Evolutionary conservation across 2,329 filamentous ascomycete genomes (phyloP).

Genomic region (Periglandula ipomoeae): DNA sequence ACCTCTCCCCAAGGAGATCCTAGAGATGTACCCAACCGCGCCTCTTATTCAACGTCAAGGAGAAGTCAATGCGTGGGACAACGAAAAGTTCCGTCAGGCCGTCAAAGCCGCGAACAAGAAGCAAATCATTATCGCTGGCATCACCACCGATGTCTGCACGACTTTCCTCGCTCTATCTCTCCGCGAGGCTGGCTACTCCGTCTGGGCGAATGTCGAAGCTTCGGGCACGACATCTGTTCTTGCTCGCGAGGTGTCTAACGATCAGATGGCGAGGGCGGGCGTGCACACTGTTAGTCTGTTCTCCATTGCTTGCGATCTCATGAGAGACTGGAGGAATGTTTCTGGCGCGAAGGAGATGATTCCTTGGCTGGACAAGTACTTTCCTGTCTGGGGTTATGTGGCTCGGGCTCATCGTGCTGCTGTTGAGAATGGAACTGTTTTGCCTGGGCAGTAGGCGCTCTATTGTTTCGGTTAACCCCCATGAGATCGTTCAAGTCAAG

Average conservation of each 20-base stretch:
- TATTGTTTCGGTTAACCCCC: too few species aligned
- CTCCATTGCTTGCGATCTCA: conserved; percentile 56
- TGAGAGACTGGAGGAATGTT: conserved; percentile 58
- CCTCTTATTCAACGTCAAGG: conserved; percentile 59
- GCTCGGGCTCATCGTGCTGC: conserved; percentile 30
- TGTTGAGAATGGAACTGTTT: background rate
- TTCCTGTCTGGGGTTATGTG: conserved; percentile 55
- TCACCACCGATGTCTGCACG: conserved; percentile 68
- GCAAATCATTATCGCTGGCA: conserved; percentile 64
- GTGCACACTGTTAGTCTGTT: conserved; percentile 27
- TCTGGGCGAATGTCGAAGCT: conserved; percentile 65
- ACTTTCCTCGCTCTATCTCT: conserved; percentile 66
- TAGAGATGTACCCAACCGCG: conserved; percentile 49
- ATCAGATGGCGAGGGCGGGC: background rate
- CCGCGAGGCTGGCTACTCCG: conserved; percentile 59
- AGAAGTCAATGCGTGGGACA: conserved; percentile 73
- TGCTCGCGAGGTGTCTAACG: conserved; percentile 2
- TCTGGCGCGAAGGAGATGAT: conserved; percentile 47
- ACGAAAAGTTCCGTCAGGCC: conserved; percentile 55
- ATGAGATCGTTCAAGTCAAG: too few species aligned
- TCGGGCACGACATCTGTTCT: conserved; percentile 55
- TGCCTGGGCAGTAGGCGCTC: too few species aligned
- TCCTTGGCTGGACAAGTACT: conserved; percentile 55
- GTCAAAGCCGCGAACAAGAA: conserved; percentile 55
- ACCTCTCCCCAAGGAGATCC: conserved; percentile 42